Conservation (phyloP, 1,284 basidiomycete species). For the Veloboletus limbatus region DNA sequence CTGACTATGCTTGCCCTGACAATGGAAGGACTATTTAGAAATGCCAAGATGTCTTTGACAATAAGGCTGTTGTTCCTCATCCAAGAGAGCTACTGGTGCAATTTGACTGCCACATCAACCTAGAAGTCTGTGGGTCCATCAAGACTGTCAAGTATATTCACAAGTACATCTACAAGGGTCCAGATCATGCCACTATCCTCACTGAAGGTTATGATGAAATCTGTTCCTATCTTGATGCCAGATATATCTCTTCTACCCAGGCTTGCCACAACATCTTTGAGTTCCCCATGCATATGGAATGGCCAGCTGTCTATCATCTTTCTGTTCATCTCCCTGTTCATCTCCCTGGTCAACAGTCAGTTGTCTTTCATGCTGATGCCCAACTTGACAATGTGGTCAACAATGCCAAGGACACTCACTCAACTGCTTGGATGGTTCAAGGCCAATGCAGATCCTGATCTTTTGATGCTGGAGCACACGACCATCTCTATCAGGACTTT, state of each 20-base stretch:
- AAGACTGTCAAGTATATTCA: conserved; percentile 39
- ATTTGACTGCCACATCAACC: conserved; percentile 49
- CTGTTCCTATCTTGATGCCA: conserved; percentile 12
- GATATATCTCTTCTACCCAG: conserved; percentile 14
- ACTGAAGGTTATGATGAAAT: conserved; percentile 17
- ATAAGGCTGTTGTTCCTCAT: conserved; percentile 5
- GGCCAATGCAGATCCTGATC: conserved; percentile 33
- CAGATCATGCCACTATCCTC: conserved; percentile 30
- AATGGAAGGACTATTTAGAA: conserved; percentile 10
- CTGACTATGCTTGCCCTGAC: conserved; percentile 7
- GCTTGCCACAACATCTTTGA: conserved; percentile 19
- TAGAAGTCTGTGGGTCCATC: conserved; percentile 33
- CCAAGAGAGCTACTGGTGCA: conserved; percentile 6
- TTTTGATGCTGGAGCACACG: conserved; percentile 28
- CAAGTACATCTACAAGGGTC: conserved; percentile 47
- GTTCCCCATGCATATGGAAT: conserved; percentile 19
- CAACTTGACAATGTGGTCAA: conserved; percentile 14
- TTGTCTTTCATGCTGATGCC: conserved; percentile 33
- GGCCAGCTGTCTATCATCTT: conserved; percentile 14
- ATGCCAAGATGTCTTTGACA: background rate
- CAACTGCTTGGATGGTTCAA: conserved; percentile 40
- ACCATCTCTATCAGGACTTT: conserved; percentile 42
- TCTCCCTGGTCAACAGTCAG: conserved; percentile 31
- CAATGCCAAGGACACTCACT: conserved; percentile 31
- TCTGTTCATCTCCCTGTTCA: conserved; percentile 19